Conservation (phyloP, 2,329 filamentous ascomycete species). For the Xylariaceae sp. region DNA sequence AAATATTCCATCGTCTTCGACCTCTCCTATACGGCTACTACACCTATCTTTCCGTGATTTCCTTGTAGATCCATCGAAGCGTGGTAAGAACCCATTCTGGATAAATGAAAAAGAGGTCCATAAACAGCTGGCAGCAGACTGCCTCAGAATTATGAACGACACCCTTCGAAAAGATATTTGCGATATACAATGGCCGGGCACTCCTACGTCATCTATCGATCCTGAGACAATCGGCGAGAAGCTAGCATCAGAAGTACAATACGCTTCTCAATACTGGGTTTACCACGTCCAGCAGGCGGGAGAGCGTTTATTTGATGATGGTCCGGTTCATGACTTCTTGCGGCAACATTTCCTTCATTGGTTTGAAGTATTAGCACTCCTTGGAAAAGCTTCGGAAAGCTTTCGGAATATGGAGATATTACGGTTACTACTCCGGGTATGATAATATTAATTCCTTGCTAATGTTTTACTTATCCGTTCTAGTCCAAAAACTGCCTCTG, state of each 20-base stretch:
- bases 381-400: conserved; percentile 18
- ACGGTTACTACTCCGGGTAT: conserved; percentile 13
- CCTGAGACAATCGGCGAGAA: conserved; percentile 3
- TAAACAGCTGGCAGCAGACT: not conserved
- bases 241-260: conserved; percentile 5
- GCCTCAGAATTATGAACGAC: conserved; percentile 6
- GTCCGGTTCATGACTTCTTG: not conserved
- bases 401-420: conserved; percentile 18
- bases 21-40: not conserved
- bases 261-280: conserved; percentile 10
- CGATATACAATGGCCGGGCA: conserved; percentile 2
- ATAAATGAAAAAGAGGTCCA: conserved; percentile 6
- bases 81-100: conserved; percentile 1
- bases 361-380: not conserved
- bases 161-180: conserved; percentile 8
- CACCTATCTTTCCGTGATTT: conserved; percentile 5
- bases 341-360: conserved; percentile 1
- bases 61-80: not conserved
- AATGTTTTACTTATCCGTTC: conserved; percentile 7
- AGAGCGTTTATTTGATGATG: not conserved
- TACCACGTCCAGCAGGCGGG: not conserved
- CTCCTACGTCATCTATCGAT: conserved; percentile 2
- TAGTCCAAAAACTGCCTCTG: conserved; percentile 4
- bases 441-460: conserved; percentile 3
- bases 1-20: not conserved